Evolutionary conservation across 2,329 filamentous ascomycete species (phyloP), one percentile per base, ranked within the genome.

Genomic region (Paracamarosporium sp.): DNA sequence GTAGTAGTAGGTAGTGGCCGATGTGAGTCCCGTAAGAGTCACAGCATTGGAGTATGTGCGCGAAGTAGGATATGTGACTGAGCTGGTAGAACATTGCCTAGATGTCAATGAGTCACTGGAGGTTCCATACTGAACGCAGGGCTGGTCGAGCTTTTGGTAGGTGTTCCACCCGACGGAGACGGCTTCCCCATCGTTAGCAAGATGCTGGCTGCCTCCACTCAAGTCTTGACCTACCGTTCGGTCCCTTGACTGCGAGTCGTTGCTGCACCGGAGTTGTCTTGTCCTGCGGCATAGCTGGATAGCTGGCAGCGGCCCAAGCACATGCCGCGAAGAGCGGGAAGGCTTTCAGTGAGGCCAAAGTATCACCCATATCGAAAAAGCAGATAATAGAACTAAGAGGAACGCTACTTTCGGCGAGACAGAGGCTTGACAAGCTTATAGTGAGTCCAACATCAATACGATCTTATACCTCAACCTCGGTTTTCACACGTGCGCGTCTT

Each of bases 1-100:
- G 76, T 88, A 88, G 76, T 85, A 87, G 70, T 88, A 88, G 0
- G 79, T 85, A 1, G 84, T 86, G 0, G 81, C 83, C 0, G 85
- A 80, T 0, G 71, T 72, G 20, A 88, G 71, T 6, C 67, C 76
- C 0, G 75, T 74, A 31, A 87, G 69, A 1, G 75, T 76, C 0
- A 85, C 85, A 0, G 76, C 74, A 60, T 86, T 83, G 33, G 79
- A 80, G 62, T 78, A 85, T 0, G 84, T 87, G 12, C 83, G 79
- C n/a, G 84, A 85, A 0, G 81, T 82, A 1, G 74, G 68, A 60
- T 86, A 86, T 1, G 84, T 86, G 7, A 77, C 73, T 0, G 83
- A 82, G 3, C 62, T 69, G 13, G 70, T 72, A 1, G 82, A 82
- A 72, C 84, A 86, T 2, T 76, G 72, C 45, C 79, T 53, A 6